Percentiles rank a stretch among this genome's conserved stretches.
Conservation (phyloP, 169 alveolate species). For the Plasmodium knowlesi region DNA sequence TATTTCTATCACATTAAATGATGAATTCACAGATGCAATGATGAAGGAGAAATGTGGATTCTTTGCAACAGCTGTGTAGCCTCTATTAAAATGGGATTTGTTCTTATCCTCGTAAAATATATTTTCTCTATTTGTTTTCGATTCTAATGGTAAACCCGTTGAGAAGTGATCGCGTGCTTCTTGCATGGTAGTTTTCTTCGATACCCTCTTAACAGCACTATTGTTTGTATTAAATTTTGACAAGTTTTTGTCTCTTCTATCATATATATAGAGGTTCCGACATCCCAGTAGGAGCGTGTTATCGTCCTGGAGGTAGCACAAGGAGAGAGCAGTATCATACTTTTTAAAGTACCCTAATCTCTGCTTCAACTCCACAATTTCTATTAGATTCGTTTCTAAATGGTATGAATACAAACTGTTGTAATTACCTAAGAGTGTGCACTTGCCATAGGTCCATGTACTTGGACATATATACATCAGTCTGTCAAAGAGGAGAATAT, state of each 20-base stretch:
- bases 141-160: background rate
- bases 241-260: conserved; percentile 56
- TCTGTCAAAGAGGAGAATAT: conserved; percentile 51
- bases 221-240: conserved; percentile 41
- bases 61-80: conserved; percentile 79
- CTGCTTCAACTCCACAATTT: conserved; percentile 8
- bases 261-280: conserved; percentile 67
- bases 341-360: background rate
- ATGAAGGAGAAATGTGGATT: conserved; percentile 79
- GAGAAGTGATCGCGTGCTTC: background rate
- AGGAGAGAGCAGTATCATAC: background rate
- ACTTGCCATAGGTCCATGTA: conserved; percentile 36
- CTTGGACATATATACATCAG: conserved; percentile 53
- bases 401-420: conserved; percentile 30
- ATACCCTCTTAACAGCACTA: background rate
- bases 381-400: background rate
- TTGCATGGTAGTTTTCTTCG: background rate
- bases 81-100: conserved; percentile 24
- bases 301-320: conserved; percentile 38
- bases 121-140: background rate
- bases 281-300: conserved; percentile 79
- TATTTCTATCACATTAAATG: conserved; percentile 78
- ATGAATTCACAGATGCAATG: conserved; percentile 78
- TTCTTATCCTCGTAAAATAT: conserved; percentile 14
- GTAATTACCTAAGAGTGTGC: conserved; percentile 16